phyloP scores from a whole-genome alignment of 768 basidiomycete species.

The Naganishia kalamii region DNA sequence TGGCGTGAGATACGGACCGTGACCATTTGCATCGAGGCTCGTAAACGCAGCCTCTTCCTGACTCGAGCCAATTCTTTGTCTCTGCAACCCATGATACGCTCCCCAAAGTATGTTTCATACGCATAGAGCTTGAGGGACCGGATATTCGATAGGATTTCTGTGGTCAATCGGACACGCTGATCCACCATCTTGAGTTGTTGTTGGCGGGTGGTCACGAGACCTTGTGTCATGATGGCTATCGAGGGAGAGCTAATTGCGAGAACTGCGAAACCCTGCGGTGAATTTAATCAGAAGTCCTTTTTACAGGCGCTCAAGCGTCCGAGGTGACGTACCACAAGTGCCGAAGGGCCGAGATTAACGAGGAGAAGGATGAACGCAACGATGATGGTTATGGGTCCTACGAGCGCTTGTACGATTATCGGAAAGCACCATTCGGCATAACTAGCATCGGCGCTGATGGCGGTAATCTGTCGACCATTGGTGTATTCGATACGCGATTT shows the following conservation, averaged over 20 bases:
- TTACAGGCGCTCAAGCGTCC: no score
- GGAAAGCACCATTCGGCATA: conserved; percentile 47
- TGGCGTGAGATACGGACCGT: not conserved
- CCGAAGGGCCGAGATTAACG: conserved; percentile 63
- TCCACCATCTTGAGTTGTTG: conserved; percentile 58
- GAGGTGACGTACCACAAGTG: conserved; percentile 50
- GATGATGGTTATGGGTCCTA: conserved; percentile 58
- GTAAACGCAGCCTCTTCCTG: not conserved
- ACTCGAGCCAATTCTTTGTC: conserved; percentile 34
- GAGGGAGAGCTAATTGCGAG: conserved; percentile 6
- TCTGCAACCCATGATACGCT: conserved; percentile 31
- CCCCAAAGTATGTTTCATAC: conserved; percentile 51
- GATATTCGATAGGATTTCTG: conserved; percentile 64
- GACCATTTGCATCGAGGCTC: not conserved
- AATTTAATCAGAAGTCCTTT: not conserved
- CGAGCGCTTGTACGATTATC: conserved; percentile 27
- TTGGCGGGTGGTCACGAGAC: conserved; percentile 35
- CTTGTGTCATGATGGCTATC: conserved; percentile 22
- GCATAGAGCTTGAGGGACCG: conserved; percentile 62
- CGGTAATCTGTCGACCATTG: conserved; percentile 63
- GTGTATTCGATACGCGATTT: conserved; percentile 57
- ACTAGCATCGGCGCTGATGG: conserved; percentile 61
- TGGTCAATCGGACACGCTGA: conserved; percentile 59
- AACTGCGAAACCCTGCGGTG: conserved; percentile 48
- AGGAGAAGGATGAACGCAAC: conserved; percentile 62